Percentiles rank a stretch among this genome's conserved stretches.
These are phyloP conservation scores for Stropharia rugosoannulata DNA, from an alignment of 768 basidiomycete species.

Conservation along the genomic window DNA sequence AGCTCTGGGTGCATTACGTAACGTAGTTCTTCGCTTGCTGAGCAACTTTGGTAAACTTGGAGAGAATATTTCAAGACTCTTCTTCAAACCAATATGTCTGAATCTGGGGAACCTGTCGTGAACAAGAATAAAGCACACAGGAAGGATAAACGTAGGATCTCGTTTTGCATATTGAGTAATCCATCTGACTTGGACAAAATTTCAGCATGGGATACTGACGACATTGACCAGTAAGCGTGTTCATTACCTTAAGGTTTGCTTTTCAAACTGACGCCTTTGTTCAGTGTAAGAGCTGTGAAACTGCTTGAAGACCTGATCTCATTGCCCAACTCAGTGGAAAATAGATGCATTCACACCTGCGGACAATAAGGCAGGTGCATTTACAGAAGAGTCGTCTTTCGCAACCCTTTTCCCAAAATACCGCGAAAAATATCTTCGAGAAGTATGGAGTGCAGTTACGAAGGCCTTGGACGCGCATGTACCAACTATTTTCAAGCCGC, in stretches of 20 bases:
- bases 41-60: neutral
- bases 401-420: constrained; percentile 99
- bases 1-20: constrained; percentile 11
- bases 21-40: neutral
- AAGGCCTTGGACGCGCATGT: constrained; percentile 81
- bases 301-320: neutral
- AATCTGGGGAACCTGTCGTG: constrained; percentile 42
- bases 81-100: constrained; percentile 33
- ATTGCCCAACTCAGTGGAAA: constrained; percentile 69
- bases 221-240: constrained; percentile 89
- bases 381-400: constrained; percentile 96
- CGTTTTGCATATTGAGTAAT: neutral
- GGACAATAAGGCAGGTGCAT: constrained; percentile 81
- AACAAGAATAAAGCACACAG: constrained; percentile 89
- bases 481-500: constrained; percentile 15
- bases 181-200: constrained; percentile 13
- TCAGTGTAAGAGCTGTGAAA: constrained; percentile 41
- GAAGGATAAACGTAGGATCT: constrained; percentile 88
- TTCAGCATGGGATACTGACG: constrained; percentile 97
- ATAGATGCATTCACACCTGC: constrained; percentile 71
- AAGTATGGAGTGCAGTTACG: constrained; percentile 93
- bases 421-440: constrained; percentile 92
- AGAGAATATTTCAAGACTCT: neutral
- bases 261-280: neutral
- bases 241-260: neutral